Percentiles rank a stretch among this genome's conserved stretches.
Conservation (phyloP, 2,329 filamentous ascomycete species). For the Exophiala xenobiotica region DNA sequence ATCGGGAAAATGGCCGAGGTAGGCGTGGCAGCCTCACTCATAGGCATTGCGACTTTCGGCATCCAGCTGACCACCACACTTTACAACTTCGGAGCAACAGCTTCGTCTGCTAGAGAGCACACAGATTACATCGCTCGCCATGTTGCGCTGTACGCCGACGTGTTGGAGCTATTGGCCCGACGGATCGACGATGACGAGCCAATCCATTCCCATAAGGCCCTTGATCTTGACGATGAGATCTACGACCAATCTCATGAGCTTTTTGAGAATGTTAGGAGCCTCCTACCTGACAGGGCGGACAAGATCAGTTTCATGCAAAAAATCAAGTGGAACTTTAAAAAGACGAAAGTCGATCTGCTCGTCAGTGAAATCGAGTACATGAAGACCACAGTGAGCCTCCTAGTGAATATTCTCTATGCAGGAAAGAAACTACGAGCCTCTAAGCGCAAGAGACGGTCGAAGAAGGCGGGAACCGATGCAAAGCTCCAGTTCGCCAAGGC, state of each 20-base stretch:
- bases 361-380: constrained; percentile 17
- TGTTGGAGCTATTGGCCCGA: constrained; percentile 9
- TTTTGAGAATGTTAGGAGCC: constrained; percentile 6
- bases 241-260: constrained; percentile 8
- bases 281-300: constrained; percentile 2
- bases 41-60: constrained; percentile 16
- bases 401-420: constrained; percentile 8
- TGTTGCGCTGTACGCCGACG: constrained; percentile 15
- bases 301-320: constrained; percentile 9
- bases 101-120: constrained; percentile 11
- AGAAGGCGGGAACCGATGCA: not conserved
- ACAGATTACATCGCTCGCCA: constrained; percentile 12
- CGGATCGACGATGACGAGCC: constrained; percentile 15
- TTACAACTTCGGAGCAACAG: constrained; percentile 10
- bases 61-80: constrained; percentile 12
- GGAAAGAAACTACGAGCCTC: constrained; percentile 6
- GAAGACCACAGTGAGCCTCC: constrained; percentile 11
- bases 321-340: constrained; percentile 18
- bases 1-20: constrained; percentile 17
- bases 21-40: constrained; percentile 8
- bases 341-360: constrained; percentile 13
- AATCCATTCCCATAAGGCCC: constrained; percentile 9
- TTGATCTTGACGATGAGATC: constrained; percentile 11
- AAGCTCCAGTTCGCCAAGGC: not conserved
- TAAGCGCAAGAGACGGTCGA: not conserved